Percentiles rank a stretch among this genome's conserved stretches.
These are phyloP conservation scores for Cladosporium sp. DNA, from an alignment of 2,329 filamentous ascomycete species.

Conservation along the genomic window DNA sequence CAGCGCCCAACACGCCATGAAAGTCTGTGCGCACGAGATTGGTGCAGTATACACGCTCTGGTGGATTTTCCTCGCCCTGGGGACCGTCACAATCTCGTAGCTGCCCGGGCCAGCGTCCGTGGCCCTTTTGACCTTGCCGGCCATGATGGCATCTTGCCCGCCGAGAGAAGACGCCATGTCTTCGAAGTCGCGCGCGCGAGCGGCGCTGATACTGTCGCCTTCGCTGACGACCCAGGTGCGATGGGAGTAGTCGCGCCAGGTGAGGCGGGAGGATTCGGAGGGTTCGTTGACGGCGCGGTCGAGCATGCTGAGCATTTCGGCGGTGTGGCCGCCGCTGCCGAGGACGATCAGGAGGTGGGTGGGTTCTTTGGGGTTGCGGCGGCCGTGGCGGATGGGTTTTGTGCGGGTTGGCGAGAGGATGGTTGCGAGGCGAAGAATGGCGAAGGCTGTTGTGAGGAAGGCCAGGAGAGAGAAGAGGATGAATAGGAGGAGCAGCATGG, in stretches of 20 bases:
- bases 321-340: constrained; percentile 89
- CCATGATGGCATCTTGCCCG: constrained; percentile 19
- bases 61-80: constrained; percentile 75
- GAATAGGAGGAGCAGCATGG: neutral
- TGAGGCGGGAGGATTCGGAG: constrained; percentile 30
- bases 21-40: constrained; percentile 60
- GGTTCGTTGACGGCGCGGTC: constrained; percentile 49
- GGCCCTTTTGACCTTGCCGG: constrained; percentile 16
- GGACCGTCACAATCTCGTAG: constrained; percentile 64
- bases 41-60: constrained; percentile 74
- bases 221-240: constrained; percentile 78
- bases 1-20: constrained; percentile 58
- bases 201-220: constrained; percentile 68
- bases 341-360: constrained; percentile 74
- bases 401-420: constrained; percentile 34
- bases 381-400: constrained; percentile 26
- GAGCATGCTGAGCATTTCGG: constrained; percentile 89
- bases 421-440: constrained; percentile 32
- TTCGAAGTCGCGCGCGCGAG: constrained; percentile 63
- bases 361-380: constrained; percentile 30
- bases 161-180: constrained; percentile 21
- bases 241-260: constrained; percentile 47
- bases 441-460: neutral
- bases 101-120: constrained; percentile 32
- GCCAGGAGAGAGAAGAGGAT: constrained; percentile 5